These are phyloP conservation scores for Rutstroemia sp. DNA, from an alignment of 2,329 filamentous ascomycete genomes.

Conservation along the genomic window DNA sequence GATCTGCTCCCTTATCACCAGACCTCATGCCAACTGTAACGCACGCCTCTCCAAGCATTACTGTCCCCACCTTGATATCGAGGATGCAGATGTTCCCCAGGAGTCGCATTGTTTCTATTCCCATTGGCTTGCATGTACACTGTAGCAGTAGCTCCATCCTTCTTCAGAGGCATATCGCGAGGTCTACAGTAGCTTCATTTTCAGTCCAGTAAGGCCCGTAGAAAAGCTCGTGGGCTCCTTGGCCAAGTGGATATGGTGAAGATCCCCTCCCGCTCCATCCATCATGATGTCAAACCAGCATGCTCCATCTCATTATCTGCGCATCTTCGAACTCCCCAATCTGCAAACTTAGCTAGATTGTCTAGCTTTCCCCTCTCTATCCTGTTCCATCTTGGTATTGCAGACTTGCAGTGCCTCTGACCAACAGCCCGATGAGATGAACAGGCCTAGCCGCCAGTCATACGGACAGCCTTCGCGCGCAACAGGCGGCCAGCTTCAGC, in stretches of 20 bases:
- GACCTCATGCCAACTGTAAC: not conserved
- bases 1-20: not conserved
- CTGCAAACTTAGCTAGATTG: not conserved
- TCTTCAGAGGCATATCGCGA: too few relatives aligned
- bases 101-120: not conserved
- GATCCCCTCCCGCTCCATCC: not conserved
- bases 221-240: not conserved
- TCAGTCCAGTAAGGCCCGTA: not conserved
- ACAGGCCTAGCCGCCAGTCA: not conserved
- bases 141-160: not conserved
- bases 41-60: not conserved
- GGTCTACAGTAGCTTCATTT: too few relatives aligned
- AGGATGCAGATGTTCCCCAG: not conserved
- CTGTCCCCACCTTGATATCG: not conserved
- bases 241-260: not conserved
- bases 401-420: not conserved
- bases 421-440: not conserved
- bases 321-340: too few relatives aligned
- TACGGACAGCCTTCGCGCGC: not conserved
- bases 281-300: not conserved
- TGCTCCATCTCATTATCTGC: not conserved
- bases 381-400: not conserved
- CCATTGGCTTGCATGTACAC: not conserved
- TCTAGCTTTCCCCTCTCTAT: not conserved
- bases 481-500: not conserved